Evolutionary conservation across 2,329 filamentous ascomycete genomes (phyloP), one percentile per base, ranked within the genome.

Genomic region (Epichloe scottii): DNA sequence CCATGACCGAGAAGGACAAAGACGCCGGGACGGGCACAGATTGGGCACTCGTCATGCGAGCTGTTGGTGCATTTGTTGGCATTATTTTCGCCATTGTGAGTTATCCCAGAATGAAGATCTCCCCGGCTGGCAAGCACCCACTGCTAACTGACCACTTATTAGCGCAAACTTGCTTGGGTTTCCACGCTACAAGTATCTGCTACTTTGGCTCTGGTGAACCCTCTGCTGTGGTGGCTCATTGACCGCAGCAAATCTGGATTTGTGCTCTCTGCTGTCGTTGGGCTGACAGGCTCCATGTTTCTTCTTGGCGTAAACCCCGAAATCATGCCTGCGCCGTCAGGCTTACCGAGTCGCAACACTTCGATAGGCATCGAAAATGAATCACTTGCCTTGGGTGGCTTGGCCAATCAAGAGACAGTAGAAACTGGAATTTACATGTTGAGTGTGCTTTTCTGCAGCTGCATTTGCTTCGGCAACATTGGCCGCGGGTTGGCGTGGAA

Each of bases 391-490:
- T 53, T 75, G 55, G 80, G 71, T 56, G 79, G 76, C 44, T 71
- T 78, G 53, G 77, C 77, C 52, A 78, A 71, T 49, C 77, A 81
- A 48, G 79, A 87, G 58, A 81, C 73, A 6, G 66, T 89, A 1
- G 87, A 85, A 52, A 78, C 85, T 17, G 84, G 82, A 12, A 87
- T 89, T 4, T 98, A 93, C 91, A 85, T 95, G 62, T 76, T 91
- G 23, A 95, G 89, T 62, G 89, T 97, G 26, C 70, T 98, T 48
- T 98, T 96, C 65, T 96, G 93, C 68, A 94, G 88, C 62, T 89
- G 88, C 59, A 81, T 97, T 10, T 96, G 90, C 68, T 96, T 98
- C 73, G 93, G 93, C 11, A 97, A 95, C 63, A 89, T 98, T 62
- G 93, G 93, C 12, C 76, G 93, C 55, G 77, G 87, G 55, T 69